Conservation (phyloP, 2,329 filamentous ascomycete genomes). For the Cercospora sesami region DNA sequence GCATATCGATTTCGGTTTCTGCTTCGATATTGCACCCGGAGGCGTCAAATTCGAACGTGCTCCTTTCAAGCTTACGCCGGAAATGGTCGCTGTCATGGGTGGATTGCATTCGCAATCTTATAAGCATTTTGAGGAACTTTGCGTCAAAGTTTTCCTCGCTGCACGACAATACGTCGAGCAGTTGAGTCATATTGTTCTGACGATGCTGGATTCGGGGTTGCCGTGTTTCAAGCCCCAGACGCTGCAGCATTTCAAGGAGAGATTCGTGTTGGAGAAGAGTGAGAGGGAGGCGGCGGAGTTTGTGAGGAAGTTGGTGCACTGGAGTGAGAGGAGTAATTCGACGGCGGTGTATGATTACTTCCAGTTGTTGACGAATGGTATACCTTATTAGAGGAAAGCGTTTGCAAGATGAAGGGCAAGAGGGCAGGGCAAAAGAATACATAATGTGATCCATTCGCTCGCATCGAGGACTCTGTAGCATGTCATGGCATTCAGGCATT, state of each 20-base stretch:
- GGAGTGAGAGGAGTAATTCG: constrained; percentile 85
- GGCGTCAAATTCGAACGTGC: constrained; percentile 97
- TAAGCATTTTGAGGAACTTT: constrained; percentile 94
- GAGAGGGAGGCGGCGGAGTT: constrained; percentile 94
- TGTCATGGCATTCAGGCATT: not conserved
- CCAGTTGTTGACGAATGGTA: constrained; percentile 94
- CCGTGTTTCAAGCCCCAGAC: constrained; percentile 98
- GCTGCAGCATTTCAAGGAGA: constrained; percentile 84
- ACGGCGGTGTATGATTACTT: constrained; percentile 98
- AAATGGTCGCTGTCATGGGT: constrained; percentile 99
- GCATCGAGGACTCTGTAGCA: too few species aligned
- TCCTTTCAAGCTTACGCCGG: constrained; percentile 93
- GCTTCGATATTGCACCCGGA: constrained; percentile 96
- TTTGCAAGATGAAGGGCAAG: not conserved
- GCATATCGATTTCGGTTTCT: constrained; percentile 99
- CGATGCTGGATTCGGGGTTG: constrained; percentile 95
- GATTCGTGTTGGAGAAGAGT: constrained; percentile 88
- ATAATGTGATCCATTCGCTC: not conserved
- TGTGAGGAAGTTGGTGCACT: constrained; percentile 84
- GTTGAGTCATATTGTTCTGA: constrained; percentile 80
- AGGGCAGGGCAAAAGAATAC: not conserved
- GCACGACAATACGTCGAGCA: constrained; percentile 83
- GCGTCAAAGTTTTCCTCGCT: constrained; percentile 91
- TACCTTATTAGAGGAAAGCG: constrained; percentile 68
- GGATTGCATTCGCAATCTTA: constrained; percentile 81